Evolutionary conservation across 2,329 filamentous ascomycete genomes (phyloP).

Genomic region (Trichoderma hamatum): DNA sequence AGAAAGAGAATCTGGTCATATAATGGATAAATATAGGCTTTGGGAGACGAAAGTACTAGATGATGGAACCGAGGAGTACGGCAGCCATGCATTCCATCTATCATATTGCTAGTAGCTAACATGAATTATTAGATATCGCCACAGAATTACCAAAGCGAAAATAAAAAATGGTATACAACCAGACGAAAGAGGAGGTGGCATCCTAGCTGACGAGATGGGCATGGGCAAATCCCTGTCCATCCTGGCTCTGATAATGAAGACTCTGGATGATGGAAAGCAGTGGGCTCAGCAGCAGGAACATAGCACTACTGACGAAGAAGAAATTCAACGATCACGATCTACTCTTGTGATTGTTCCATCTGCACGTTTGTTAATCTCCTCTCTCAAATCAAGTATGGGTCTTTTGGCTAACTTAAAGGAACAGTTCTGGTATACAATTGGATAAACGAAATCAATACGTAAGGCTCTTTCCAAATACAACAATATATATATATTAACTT

Average conservation of each 20-base stretch:
- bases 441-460: slow-evolving; percentile 45
- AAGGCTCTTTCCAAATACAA: slow-evolving; percentile 7
- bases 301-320: slow-evolving; percentile 27
- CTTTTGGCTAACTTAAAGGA: slow-evolving; percentile 24
- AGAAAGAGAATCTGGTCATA: slow-evolving; percentile 43
- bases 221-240: slow-evolving; percentile 61
- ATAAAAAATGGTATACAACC: slow-evolving; percentile 35
- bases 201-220: slow-evolving; percentile 65
- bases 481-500: background rate
- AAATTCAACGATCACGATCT: slow-evolving; percentile 36
- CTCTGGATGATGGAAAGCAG: slow-evolving; percentile 40
- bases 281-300: slow-evolving; percentile 40
- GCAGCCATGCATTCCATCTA: background rate
- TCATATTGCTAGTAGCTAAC: background rate
- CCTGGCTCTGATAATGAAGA: slow-evolving; percentile 52
- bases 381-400: background rate
- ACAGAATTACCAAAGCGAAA: slow-evolving; percentile 43
- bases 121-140: slow-evolving; percentile 37
- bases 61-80: slow-evolving; percentile 35
- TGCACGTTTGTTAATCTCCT: slow-evolving; percentile 38
- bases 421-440: slow-evolving; percentile 47
- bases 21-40: slow-evolving; percentile 37
- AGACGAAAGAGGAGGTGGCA: slow-evolving; percentile 46
- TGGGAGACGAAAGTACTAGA: slow-evolving; percentile 37
- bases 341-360: slow-evolving; percentile 52